phyloP scores from a whole-genome alignment of 2,329 filamentous ascomycete species.

The Penicillium sp. region DNA sequence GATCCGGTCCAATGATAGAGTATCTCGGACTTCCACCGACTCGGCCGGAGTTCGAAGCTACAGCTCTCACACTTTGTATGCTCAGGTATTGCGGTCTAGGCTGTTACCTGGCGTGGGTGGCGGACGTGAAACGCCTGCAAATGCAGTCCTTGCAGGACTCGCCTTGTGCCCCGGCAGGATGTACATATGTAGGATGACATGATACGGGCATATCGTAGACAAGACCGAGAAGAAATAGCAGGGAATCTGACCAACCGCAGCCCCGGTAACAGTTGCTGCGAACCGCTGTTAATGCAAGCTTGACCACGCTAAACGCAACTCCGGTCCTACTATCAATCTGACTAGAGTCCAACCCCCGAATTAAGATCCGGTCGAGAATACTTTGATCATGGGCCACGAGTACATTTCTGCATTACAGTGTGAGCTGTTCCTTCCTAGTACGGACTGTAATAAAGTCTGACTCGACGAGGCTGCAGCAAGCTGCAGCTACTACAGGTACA shows the following conservation, averaged over 20 bases:
- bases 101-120: background rate
- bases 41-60: background rate
- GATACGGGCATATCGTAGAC: background rate
- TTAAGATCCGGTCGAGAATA: constrained; percentile 9
- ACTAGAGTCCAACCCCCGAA: constrained; percentile 1
- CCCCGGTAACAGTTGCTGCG: constrained; percentile 1
- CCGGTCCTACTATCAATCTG: background rate
- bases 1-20: background rate
- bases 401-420: background rate
- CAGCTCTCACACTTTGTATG: background rate
- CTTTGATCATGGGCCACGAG: background rate
- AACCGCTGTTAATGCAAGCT: constrained; percentile 24
- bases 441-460: background rate
- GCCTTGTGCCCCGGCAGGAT: background rate
- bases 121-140: background rate
- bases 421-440: background rate
- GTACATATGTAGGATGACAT: background rate
- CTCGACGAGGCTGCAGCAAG: background rate
- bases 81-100: background rate
- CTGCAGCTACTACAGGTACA: constrained; percentile 4
- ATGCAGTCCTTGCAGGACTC: constrained; percentile 9
- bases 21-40: background rate
- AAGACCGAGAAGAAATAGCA: background rate
- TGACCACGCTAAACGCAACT: constrained; percentile 1
- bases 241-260: background rate